A percentile compares a stretch with the other conserved stretches of the same genome.
Evolutionary conservation across 75 land plant genomes (phyloP).

Genomic region (Ceratopteris richardii): DNA sequence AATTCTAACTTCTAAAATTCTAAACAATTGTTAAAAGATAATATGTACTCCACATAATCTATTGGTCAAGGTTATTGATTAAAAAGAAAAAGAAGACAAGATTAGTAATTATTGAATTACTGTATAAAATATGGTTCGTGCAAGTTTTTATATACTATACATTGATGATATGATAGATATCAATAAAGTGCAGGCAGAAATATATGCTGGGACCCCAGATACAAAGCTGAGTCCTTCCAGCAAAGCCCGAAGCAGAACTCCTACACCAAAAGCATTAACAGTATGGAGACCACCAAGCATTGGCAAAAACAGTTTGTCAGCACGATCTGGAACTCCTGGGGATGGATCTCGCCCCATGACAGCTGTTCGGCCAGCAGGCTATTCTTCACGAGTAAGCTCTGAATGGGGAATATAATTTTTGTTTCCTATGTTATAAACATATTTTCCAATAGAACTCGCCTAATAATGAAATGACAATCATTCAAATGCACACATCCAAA

Average conservation of each 20-base stretch:
- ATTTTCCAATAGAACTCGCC: background rate
- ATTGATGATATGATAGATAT: background rate
- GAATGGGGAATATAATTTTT: too few species aligned
- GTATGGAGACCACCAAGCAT: conserved; percentile 13
- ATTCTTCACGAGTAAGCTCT: conserved; percentile 24
- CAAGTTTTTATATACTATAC: too few species aligned
- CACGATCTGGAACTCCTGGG: conserved; percentile 11
- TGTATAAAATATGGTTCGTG: too few species aligned
- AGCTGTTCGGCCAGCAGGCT: conserved; percentile 32
- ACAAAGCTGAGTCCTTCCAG: background rate
- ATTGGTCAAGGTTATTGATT: too few species aligned
- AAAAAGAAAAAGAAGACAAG: too few species aligned
- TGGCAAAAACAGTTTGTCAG: conserved; percentile 12
- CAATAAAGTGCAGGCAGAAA: background rate
- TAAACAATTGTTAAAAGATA: too few species aligned
- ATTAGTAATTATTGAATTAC: too few species aligned
- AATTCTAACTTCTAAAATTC: too few species aligned
- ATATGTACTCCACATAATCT: too few species aligned
- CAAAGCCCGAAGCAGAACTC: conserved; percentile 8
- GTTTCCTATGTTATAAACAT: too few species aligned
- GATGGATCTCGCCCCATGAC: conserved; percentile 22
- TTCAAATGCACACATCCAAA: background rate
- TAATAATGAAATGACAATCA: background rate
- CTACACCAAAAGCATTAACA: conserved; percentile 21
- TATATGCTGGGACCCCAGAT: background rate